Percentiles rank a stretch among this genome's conserved stretches.
Evolutionary conservation across 164 flowering plant genomes (phyloP).

Genomic region (Chimonanthus praecox): DNA sequence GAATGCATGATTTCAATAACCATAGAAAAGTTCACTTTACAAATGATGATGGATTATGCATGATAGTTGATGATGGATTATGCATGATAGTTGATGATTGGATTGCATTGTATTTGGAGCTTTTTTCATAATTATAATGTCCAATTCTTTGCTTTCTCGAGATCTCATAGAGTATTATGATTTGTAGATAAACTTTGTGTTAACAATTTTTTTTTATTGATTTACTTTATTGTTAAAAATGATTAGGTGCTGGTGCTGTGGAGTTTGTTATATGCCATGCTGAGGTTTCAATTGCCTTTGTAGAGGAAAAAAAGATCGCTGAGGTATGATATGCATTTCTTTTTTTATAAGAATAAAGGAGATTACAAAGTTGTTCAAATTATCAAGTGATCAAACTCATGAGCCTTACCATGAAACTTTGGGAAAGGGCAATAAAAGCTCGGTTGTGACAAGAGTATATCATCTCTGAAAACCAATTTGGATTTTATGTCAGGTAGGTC

Average conservation of each 20-base stretch:
- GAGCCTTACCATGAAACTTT: too few relatives aligned
- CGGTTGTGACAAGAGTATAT: too few relatives aligned
- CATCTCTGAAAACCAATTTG: too few relatives aligned
- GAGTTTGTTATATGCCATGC: conserved; percentile 85
- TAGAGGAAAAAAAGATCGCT: conserved; percentile 74
- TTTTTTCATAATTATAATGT: not conserved
- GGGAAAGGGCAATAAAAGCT: too few relatives aligned
- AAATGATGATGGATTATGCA: not conserved
- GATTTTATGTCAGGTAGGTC: too few relatives aligned
- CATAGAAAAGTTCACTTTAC: not conserved
- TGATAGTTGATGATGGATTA: not conserved
- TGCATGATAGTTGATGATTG: not conserved
- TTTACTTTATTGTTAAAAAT: not conserved
- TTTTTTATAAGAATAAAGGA: too few relatives aligned
- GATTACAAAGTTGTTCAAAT: too few relatives aligned
- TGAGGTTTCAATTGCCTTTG: conserved; percentile 78
- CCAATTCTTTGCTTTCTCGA: not conserved
- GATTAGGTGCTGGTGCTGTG: conserved; percentile 91
- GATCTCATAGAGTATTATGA: not conserved
- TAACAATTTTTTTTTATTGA: not conserved
- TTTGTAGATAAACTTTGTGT: not conserved
- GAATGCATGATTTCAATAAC: conserved; percentile 1
- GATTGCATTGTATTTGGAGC: not conserved
- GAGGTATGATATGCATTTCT: conserved; percentile 44
- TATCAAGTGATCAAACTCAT: too few relatives aligned